Conservation (phyloP, 2,329 filamentous ascomycete species). For the Pseudophaeomoniella oleicola region DNA sequence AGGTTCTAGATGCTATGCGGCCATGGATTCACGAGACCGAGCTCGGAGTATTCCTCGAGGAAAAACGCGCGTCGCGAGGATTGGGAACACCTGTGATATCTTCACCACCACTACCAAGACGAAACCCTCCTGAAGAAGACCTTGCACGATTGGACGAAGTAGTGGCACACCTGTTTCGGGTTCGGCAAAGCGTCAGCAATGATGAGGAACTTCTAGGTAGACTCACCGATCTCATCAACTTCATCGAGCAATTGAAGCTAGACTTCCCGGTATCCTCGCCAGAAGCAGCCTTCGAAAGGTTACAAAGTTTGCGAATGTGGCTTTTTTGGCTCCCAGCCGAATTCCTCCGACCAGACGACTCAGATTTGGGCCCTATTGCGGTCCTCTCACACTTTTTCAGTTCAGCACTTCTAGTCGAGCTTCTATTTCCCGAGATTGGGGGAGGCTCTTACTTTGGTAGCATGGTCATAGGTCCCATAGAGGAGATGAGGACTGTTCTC, state of each 20-base stretch:
- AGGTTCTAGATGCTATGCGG: slow-evolving; percentile 86
- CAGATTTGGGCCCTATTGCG: slow-evolving; percentile 63
- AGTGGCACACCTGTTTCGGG: slow-evolving; percentile 43
- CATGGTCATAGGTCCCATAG: slow-evolving; percentile 64
- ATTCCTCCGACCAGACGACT: slow-evolving; percentile 61
- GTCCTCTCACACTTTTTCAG: slow-evolving; percentile 88
- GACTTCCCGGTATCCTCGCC: slow-evolving; percentile 56
- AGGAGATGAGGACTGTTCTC: slow-evolving; percentile 69
- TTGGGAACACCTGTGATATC: slow-evolving; percentile 19
- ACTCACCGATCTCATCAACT: slow-evolving; percentile 54
- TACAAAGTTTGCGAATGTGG: slow-evolving; percentile 81
- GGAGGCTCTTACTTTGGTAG: slow-evolving; percentile 78
- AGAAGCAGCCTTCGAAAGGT: slow-evolving; percentile 75
- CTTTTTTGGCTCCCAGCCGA: slow-evolving; percentile 89
- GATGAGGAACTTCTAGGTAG: slow-evolving; percentile 55
- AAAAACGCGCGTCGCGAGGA: slow-evolving; percentile 22
- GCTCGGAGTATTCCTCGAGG: slow-evolving; percentile 25
- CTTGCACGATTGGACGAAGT: slow-evolving; percentile 52
- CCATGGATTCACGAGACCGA: slow-evolving; percentile 81
- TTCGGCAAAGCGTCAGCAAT: slow-evolving; percentile 51
- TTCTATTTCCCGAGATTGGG: slow-evolving; percentile 80
- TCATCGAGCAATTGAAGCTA: slow-evolving; percentile 58
- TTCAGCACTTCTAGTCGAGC: slow-evolving; percentile 72
- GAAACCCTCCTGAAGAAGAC: slow-evolving; percentile 48
- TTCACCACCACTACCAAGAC: slow-evolving; percentile 11